Evolutionary conservation across 768 basidiomycete genomes (phyloP), one percentile per base, ranked within the genome.

Genomic region (Russula compacta): DNA sequence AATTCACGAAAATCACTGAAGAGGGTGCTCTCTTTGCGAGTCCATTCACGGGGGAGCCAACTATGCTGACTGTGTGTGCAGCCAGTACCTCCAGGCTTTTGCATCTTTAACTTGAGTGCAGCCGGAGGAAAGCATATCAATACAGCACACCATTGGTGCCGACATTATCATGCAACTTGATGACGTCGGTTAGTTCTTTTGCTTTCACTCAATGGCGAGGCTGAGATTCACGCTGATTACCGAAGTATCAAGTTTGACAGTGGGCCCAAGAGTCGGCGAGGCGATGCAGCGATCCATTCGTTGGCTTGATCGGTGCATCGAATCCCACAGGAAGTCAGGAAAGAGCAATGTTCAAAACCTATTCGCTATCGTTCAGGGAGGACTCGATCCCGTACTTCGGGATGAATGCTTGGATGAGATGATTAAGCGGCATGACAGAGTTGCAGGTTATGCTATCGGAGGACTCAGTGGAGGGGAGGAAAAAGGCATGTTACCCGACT

Each of bases 81-180:
- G 55, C 39, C 55, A 19, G 24, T 62, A 7, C 2, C 24, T 11
- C 39, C 42, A 51, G 12, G 38, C 50, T 47, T 17, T n/a, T 33
- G 15, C 11, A 32, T 58, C n/a, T n/a, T 51, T 33, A 24, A 53
- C 47, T 32, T 32, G 19, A 1, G 29, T 38, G 21, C 57, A 92
- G 87, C 92, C 93, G 38, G 92, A 95, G 74, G 88, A 93, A 76
- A 91, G 89, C 67, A 93, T 95, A 44, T 83, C 84, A 15, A 88
- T 92, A 67, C 92, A 95, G 69, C 93, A 95, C 69, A 79, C 86
- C 8, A 93, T 95, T 46, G 92, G 92, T 6, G 89, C 86, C 32
- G 92, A 95, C 70, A 95, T 95, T 61, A 92, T 95, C 63, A 95
- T 95, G 93, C 92, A 92, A 70, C 79, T 93, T 17, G 92, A 94